phyloP scores from a whole-genome alignment of 805 yeast species.

The Candida montana region DNA sequence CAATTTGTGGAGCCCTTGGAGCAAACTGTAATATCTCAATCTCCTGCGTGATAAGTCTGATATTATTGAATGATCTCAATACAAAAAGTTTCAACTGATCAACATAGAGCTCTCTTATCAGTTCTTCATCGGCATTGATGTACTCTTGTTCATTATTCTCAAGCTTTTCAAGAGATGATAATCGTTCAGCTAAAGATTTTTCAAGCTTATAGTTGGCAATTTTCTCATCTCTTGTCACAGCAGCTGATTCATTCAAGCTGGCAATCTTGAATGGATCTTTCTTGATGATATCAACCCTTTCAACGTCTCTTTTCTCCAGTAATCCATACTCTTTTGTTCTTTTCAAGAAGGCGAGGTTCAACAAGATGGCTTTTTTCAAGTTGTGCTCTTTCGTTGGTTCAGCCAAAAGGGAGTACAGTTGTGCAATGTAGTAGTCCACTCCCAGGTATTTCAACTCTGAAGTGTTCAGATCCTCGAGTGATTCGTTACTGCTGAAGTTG shows the following conservation, averaged over 20 bases:
- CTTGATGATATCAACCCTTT: conserved; percentile 32
- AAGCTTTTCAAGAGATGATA: conserved; percentile 36
- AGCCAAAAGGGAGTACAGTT: conserved; percentile 22
- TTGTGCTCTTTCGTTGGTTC: conserved; percentile 28
- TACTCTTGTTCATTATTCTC: conserved; percentile 29
- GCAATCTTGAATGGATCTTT: conserved; percentile 30
- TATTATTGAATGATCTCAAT: conserved; percentile 45
- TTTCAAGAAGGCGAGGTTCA: conserved; percentile 42
- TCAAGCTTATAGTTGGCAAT: conserved; percentile 62
- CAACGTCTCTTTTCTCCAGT: conserved; percentile 32
- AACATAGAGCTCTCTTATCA: conserved; percentile 46
- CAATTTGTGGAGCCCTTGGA: conserved; percentile 28
- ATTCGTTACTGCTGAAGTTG: conserved; percentile 66
- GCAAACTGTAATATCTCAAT: conserved; percentile 50
- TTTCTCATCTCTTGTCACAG: conserved; percentile 57
- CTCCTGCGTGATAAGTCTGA: conserved; percentile 64
- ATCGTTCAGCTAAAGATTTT: conserved; percentile 42
- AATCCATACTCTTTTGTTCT: conserved; percentile 41
- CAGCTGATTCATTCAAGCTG: conserved; percentile 32
- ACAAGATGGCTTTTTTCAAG: conserved; percentile 37
- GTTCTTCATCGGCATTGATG: conserved; percentile 56
- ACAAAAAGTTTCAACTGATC: conserved; percentile 51
- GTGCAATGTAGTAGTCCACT: conserved; percentile 56
- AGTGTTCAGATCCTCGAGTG: conserved; percentile 63
- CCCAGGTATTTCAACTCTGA: conserved; percentile 54